Conservation (phyloP, 169 alveolate species). For the Perkinsus marinus region DNA sequence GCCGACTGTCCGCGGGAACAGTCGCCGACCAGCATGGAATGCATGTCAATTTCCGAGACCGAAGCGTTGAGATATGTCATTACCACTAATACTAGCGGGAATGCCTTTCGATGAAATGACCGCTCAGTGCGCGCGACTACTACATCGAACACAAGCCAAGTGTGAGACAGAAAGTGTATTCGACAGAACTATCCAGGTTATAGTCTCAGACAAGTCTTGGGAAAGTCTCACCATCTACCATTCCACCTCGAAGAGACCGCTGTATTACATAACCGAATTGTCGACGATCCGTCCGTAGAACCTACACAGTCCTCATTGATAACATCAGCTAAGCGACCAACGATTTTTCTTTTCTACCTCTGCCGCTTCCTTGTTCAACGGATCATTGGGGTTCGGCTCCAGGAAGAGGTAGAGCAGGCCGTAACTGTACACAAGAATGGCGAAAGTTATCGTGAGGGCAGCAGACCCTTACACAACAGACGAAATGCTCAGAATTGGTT, state of each 20-base stretch:
- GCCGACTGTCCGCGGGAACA: no score
- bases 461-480: conserved; percentile 64
- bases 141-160: neutral
- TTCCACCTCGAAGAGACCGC: neutral
- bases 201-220: neutral
- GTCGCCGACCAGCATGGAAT: no score
- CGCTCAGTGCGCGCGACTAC: no score
- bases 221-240: neutral
- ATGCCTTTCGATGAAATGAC: no score
- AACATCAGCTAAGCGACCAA: neutral
- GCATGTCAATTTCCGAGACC: no score
- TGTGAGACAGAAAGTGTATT: neutral
- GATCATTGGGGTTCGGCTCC: conserved; percentile 28
- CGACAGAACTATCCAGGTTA: neutral
- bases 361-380: conserved; percentile 6
- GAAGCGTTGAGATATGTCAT: no score
- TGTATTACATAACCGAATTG: conserved; percentile 4
- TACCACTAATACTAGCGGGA: no score
- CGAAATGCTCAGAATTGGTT: conserved; percentile 68
- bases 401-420: neutral
- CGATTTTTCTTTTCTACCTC: neutral
- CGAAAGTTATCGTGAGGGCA: conserved; percentile 26
- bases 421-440: neutral
- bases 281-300: conserved; percentile 6
- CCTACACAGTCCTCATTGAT: conserved; percentile 1